Conservation (phyloP, 2,329 filamentous ascomycete genomes). For the Monilinia vaccinii-corymbosi region DNA sequence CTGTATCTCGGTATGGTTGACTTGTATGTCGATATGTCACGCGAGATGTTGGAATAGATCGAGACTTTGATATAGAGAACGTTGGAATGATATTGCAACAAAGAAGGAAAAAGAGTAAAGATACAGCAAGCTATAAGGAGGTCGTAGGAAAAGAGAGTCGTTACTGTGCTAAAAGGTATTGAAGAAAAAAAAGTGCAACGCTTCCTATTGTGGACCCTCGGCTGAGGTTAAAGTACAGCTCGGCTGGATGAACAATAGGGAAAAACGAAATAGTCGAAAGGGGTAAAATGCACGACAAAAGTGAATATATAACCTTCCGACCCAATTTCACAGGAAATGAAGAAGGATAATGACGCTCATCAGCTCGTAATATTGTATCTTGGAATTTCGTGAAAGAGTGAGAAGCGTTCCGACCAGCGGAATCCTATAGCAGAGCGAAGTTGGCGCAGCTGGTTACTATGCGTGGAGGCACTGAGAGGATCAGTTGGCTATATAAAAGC, state of each 20-base stretch:
- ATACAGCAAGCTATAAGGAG: slow-evolving; percentile 8
- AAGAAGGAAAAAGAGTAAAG: slow-evolving; percentile 6
- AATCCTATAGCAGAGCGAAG: slow-evolving; percentile 8
- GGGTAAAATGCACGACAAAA: background rate
- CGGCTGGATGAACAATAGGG: slow-evolving; percentile 1
- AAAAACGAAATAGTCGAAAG: background rate
- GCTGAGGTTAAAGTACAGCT: slow-evolving; percentile 1
- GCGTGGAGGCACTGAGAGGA: slow-evolving; percentile 8
- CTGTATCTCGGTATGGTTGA: background rate
- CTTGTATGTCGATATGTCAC: background rate
- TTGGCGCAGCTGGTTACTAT: slow-evolving; percentile 10
- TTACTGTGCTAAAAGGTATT: slow-evolving; percentile 1
- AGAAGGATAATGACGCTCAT: background rate
- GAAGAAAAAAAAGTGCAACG: background rate
- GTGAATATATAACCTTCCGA: slow-evolving; percentile 10
- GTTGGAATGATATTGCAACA: background rate
- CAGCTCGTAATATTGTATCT: slow-evolving; percentile 8
- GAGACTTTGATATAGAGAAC: background rate
- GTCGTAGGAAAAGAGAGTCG: slow-evolving; percentile 1
- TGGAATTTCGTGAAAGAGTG: slow-evolving; percentile 8
- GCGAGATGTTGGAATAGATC: background rate
- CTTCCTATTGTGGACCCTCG: slow-evolving; percentile 6
- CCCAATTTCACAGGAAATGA: background rate
- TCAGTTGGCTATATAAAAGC: slow-evolving; percentile 11
- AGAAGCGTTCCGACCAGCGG: slow-evolving; percentile 11